A percentile compares a stretch with the other conserved stretches of the same genome.
phyloP scores from a whole-genome alignment of 169 alveolate species.

The Babesia bigemina region DNA sequence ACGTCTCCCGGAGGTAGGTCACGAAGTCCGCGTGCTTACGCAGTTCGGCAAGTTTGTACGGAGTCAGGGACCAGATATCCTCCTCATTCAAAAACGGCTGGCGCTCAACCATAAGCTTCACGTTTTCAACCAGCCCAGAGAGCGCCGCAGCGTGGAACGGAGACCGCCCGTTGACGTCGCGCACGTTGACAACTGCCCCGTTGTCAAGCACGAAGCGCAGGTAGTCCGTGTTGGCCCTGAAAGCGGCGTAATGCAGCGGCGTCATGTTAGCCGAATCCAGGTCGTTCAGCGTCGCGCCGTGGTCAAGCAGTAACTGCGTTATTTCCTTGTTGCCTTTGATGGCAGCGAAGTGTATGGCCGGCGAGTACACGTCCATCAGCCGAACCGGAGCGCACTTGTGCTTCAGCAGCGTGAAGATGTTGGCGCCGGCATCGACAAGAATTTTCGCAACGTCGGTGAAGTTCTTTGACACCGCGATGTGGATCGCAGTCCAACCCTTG shows the following conservation, averaged over 20 bases:
- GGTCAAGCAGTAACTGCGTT: conserved; percentile 70
- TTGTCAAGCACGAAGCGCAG: conserved; percentile 71
- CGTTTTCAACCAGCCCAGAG: conserved; percentile 82
- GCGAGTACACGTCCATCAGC: conserved; percentile 77
- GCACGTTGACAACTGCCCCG: conserved; percentile 78
- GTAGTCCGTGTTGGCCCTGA: conserved; percentile 76
- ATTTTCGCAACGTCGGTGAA: conserved; percentile 79
- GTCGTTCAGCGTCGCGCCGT: conserved; percentile 80
- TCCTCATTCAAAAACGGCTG: conserved; percentile 72
- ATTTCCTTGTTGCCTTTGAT: conserved; percentile 81
- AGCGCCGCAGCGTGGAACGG: conserved; percentile 88
- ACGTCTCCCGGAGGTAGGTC: conserved; percentile 58
- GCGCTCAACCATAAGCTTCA: conserved; percentile 74
- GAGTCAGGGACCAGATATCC: conserved; percentile 83
- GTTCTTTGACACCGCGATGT: conserved; percentile 84
- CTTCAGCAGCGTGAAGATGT: conserved; percentile 72
- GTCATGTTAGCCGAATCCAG: conserved; percentile 80
- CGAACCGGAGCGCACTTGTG: conserved; percentile 87
- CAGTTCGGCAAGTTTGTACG: conserved; percentile 75
- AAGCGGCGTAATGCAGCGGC: conserved; percentile 83
- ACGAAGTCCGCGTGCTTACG: conserved; percentile 66
- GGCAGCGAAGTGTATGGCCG: conserved; percentile 86
- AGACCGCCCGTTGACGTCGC: conserved; percentile 85
- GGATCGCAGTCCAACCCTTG: conserved; percentile 85
- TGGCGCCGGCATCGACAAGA: conserved; percentile 75